phyloP scores from a whole-genome alignment of 2,329 filamentous ascomycete species.

The Colletotrichum spinosum region DNA sequence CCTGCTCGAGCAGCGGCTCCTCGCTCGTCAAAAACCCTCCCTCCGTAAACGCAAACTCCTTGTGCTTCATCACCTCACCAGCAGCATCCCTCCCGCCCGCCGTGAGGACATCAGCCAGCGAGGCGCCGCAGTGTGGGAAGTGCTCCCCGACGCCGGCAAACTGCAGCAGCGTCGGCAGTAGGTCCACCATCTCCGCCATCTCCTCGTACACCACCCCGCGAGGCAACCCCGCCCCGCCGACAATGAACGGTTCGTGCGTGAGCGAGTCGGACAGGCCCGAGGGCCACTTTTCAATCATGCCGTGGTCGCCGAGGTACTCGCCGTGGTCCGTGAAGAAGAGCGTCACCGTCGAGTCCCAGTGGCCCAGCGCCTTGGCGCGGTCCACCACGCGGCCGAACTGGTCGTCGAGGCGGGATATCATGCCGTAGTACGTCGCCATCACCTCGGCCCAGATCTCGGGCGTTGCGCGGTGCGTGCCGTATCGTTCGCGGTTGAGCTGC shows the following conservation, averaged over 20 bases:
- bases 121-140: slow-evolving; percentile 48
- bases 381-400: slow-evolving; percentile 56
- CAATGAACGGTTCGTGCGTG: slow-evolving; percentile 56
- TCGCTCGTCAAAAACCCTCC: slow-evolving; percentile 57
- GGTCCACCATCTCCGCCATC: slow-evolving; percentile 59
- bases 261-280: slow-evolving; percentile 55
- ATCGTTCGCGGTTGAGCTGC: slow-evolving; percentile 50
- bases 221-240: slow-evolving; percentile 55
- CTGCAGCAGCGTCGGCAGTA: slow-evolving; percentile 57
- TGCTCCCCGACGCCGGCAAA: slow-evolving; percentile 50
- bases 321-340: slow-evolving; percentile 60
- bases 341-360: slow-evolving; percentile 54
- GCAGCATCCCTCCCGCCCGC: slow-evolving; percentile 5
- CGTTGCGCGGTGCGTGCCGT: slow-evolving; percentile 53
- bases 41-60: slow-evolving; percentile 56
- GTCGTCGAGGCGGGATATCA: slow-evolving; percentile 58
- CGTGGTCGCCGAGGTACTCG: slow-evolving; percentile 60
- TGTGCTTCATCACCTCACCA: slow-evolving; percentile 43
- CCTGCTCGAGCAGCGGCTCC: slow-evolving; percentile 57
- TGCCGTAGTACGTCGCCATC: slow-evolving; percentile 58
- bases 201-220: slow-evolving; percentile 45
- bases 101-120: slow-evolving; percentile 23
- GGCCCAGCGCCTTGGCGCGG: slow-evolving; percentile 46
- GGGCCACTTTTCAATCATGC: slow-evolving; percentile 62
- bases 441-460: slow-evolving; percentile 57